These are phyloP conservation scores for Phytophthora sojae DNA, from an alignment of 352 stramenopile genomes.

Conservation along the genomic window DNA sequence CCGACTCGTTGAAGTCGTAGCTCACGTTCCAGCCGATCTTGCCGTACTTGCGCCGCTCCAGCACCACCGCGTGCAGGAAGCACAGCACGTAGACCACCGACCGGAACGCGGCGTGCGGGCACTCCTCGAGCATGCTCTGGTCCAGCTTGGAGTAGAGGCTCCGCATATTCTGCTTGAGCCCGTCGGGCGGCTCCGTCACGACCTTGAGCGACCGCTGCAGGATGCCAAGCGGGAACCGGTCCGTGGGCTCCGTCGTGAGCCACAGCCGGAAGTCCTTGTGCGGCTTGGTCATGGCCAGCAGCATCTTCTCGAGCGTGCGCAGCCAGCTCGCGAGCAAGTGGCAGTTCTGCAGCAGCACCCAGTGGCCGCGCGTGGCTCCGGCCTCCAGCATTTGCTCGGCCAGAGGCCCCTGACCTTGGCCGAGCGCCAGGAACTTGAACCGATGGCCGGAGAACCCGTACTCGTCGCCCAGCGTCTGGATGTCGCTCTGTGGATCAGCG, in stretches of 20 bases:
- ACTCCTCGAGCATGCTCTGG: conserved; percentile 92
- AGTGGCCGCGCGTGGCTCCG: conserved; percentile 86
- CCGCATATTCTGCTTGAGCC: conserved; percentile 97
- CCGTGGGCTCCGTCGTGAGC: conserved; percentile 96
- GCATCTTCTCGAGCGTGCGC: conserved; percentile 92
- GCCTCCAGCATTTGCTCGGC: conserved; percentile 95
- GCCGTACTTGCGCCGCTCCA: conserved; percentile 96
- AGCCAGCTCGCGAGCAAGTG: conserved; percentile 95
- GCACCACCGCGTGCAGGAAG: conserved; percentile 95
- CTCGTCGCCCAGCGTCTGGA: conserved; percentile 93
- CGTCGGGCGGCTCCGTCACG: conserved; percentile 95
- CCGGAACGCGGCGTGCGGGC: conserved; percentile 91
- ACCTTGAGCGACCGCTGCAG: conserved; percentile 96
- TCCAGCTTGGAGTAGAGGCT: conserved; percentile 94
- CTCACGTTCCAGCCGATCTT: conserved; percentile 98
- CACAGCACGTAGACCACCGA: conserved; percentile 96
- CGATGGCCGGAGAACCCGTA: conserved; percentile 90
- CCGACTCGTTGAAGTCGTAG: conserved; percentile 98
- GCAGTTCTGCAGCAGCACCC: conserved; percentile 96
- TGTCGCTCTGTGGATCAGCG: conserved; percentile 94
- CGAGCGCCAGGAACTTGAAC: conserved; percentile 95
- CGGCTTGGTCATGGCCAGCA: conserved; percentile 91
- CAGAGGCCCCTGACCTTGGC: conserved; percentile 94
- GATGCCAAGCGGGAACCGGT: conserved; percentile 96
- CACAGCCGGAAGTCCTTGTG: conserved; percentile 96